A percentile compares a stretch with the other conserved stretches of the same genome.
phyloP scores from a whole-genome alignment of 352 stramenopile species.

The Thalassiosira delicatula region DNA sequence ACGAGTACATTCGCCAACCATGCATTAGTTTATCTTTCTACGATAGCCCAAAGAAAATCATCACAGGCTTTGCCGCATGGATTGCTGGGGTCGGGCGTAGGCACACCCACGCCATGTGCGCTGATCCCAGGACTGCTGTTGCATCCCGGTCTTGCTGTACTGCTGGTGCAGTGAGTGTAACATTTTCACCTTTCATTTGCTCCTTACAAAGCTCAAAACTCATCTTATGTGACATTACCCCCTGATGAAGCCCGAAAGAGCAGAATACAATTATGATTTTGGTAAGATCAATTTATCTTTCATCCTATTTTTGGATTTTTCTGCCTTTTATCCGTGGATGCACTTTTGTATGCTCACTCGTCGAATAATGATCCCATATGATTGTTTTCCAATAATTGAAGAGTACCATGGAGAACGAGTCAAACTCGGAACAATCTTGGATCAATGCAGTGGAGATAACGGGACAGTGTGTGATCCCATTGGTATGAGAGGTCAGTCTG shows the following conservation, averaged over 20 bases:
- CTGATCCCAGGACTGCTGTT: slow-evolving; percentile 42
- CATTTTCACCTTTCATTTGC: no score
- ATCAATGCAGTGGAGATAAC: slow-evolving; percentile 47
- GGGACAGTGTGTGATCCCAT: slow-evolving; percentile 57
- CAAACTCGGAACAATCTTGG: slow-evolving; percentile 31
- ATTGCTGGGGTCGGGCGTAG: slow-evolving; percentile 27
- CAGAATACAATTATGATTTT: slow-evolving; percentile 18
- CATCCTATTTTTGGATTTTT: background rate
- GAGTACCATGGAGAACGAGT: slow-evolving; percentile 55
- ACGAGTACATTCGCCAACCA: slow-evolving; percentile 69
- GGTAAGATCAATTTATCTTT: background rate
- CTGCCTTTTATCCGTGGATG: background rate
- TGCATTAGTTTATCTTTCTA: slow-evolving; percentile 67
- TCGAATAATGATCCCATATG: background rate
- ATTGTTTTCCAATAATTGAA: background rate
- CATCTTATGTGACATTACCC: background rate
- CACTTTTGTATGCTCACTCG: background rate
- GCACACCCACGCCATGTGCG: slow-evolving; percentile 64
- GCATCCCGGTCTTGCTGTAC: slow-evolving; percentile 55
- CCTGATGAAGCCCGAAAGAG: background rate
- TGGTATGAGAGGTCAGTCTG: slow-evolving; percentile 14
- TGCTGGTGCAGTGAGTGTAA: slow-evolving; percentile 13
- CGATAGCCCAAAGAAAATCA: slow-evolving; percentile 61
- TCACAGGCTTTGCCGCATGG: slow-evolving; percentile 48
- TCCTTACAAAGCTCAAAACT: no score